These are phyloP conservation scores for Datura wrightii DNA, from an alignment of 257 asterid species.

Conservation along the genomic window DNA sequence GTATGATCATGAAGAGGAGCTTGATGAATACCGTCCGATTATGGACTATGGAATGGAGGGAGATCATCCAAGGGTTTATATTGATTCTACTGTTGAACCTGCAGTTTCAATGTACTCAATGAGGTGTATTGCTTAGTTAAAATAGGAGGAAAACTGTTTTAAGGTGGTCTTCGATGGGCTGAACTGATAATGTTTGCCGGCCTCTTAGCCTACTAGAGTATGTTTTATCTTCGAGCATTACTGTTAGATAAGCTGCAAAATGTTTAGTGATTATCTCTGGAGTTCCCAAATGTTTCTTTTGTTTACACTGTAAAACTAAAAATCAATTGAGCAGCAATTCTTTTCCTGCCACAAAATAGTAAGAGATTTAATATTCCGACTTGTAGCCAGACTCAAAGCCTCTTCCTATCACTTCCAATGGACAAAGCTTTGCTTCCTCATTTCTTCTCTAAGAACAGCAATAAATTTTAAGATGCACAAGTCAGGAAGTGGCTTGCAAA, in stretches of 20 bases:
- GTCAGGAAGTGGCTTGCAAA: background rate
- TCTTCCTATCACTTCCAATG: background rate
- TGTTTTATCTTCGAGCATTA: constrained; percentile 19
- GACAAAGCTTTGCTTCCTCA: background rate
- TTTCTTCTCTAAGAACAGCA: constrained; percentile 15
- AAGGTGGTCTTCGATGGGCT: constrained; percentile 31
- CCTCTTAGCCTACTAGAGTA: background rate
- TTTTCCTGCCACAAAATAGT: background rate
- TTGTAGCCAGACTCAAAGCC: background rate
- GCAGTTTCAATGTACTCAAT: constrained; percentile 64
- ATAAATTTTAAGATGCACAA: background rate
- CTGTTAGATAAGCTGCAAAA: background rate
- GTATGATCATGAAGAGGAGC: constrained; percentile 67
- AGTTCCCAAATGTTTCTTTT: background rate
- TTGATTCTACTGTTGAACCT: constrained; percentile 44
- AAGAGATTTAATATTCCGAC: background rate
- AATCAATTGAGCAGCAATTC: background rate
- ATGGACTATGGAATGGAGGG: constrained; percentile 79
- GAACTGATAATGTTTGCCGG: constrained; percentile 21
- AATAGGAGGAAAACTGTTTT: background rate
- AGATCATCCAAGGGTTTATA: constrained; percentile 66
- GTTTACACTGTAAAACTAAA: background rate
- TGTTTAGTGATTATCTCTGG: background rate
- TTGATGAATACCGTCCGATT: constrained; percentile 53
- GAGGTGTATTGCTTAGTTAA: constrained; percentile 74